A percentile compares a stretch with the other conserved stretches of the same genome.
phyloP scores from a whole-genome alignment of 495 filamentous ascomycete genomes.

The Talaromyces wortmannii region DNA sequence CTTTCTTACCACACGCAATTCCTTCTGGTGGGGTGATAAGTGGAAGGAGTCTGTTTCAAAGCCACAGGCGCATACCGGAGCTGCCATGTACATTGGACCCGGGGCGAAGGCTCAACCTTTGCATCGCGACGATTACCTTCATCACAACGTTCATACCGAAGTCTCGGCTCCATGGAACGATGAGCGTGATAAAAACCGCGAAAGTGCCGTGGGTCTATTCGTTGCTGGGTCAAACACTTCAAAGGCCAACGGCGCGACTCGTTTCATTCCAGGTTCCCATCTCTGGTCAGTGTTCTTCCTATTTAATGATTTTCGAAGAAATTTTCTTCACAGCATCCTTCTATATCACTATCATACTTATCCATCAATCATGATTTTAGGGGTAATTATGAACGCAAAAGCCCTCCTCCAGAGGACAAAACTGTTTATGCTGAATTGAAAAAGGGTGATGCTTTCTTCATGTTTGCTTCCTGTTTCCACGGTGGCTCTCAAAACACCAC shows the following conservation, averaged over 20 bases:
- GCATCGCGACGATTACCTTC: constrained; percentile 25
- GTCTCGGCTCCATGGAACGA: constrained; percentile 6
- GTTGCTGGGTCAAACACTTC: constrained; percentile 23
- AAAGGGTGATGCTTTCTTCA: constrained; percentile 28
- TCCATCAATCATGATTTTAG: constrained; percentile 3
- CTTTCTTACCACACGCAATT: constrained; percentile 16
- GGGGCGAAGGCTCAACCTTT: constrained; percentile 22
- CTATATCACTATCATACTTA: constrained; percentile 1
- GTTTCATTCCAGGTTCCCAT: constrained; percentile 35
- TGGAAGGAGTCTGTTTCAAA: constrained; percentile 12
- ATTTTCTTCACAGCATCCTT: constrained; percentile 3
- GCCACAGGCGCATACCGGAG: constrained; percentile 19
- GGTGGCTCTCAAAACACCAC: constrained; percentile 25
- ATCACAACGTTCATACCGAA: constrained; percentile 13
- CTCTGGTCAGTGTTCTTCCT: constrained; percentile 19
- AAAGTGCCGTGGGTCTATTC: constrained; percentile 20
- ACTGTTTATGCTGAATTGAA: constrained; percentile 23
- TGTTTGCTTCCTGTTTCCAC: constrained; percentile 31
- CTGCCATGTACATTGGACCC: constrained; percentile 20
- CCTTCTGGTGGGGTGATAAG: constrained; percentile 15
- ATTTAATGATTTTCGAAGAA: not conserved
- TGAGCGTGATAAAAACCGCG: constrained; percentile 14
- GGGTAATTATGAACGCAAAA: constrained; percentile 6
- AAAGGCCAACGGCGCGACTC: constrained; percentile 33
- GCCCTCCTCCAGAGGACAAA: constrained; percentile 9